Conservation (phyloP, 306 rosid genomes). For the Myrica gale region DNA sequence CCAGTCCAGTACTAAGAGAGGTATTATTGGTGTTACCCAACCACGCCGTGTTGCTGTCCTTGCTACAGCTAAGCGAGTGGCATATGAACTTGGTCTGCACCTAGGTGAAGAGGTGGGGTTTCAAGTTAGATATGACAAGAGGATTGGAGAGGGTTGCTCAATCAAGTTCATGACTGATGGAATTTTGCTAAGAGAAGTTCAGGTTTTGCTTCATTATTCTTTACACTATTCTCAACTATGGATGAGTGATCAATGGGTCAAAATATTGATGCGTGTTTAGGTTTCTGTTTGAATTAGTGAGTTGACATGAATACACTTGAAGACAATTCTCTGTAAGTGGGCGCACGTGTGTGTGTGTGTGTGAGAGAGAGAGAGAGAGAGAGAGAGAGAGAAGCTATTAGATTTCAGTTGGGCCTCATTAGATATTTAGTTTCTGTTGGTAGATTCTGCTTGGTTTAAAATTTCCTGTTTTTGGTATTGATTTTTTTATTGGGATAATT, state of each 20-base stretch:
- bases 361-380: not conserved
- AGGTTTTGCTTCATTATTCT: constrained; percentile 48
- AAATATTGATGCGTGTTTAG: not conserved
- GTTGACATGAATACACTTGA: not conserved
- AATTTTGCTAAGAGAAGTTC: constrained; percentile 88
- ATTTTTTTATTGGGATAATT: no score
- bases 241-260: not conserved
- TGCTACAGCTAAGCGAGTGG: constrained; percentile 90
- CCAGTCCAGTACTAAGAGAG: constrained; percentile 40
- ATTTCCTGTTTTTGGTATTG: not conserved
- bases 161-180: constrained; percentile 98
- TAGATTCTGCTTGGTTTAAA: not conserved
- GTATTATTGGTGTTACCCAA: constrained; percentile 89
- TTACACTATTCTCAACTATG: not conserved
- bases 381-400: no score
- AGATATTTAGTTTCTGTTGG: not conserved
- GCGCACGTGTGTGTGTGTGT: not conserved
- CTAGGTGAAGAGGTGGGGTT: constrained; percentile 85
- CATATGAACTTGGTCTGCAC: constrained; percentile 75
- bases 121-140: constrained; percentile 94
- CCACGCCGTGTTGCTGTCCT: constrained; percentile 97
- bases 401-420: not conserved
- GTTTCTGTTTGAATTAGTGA: not conserved
- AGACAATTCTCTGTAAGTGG: no score
- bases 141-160: constrained; percentile 70